Evolutionary conservation across 2,329 filamentous ascomycete species (phyloP).

Genomic region (Pseudogymnoascus pannorum): DNA sequence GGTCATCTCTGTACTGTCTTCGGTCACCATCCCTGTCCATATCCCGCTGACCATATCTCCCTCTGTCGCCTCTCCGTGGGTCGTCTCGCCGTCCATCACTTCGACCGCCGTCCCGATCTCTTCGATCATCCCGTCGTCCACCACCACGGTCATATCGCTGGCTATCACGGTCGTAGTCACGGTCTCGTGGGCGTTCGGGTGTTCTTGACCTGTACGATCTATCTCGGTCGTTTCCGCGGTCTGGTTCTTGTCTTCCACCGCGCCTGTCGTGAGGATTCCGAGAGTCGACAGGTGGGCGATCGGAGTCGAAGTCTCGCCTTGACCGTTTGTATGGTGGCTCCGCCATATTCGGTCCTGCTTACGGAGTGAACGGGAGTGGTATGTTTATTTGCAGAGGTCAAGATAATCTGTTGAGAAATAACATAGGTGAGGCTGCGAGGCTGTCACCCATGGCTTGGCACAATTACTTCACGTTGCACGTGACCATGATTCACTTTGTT

Average conservation of each 20-base stretch:
- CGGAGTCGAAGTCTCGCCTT: constrained; percentile 37
- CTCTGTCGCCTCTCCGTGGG: constrained; percentile 25
- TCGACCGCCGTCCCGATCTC: constrained; percentile 31
- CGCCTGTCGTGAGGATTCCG: constrained; percentile 18
- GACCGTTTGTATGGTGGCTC: constrained; percentile 46
- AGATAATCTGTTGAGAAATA: background rate
- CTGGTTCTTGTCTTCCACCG: constrained; percentile 31
- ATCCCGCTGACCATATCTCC: constrained; percentile 31
- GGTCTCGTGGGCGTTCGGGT: constrained; percentile 21
- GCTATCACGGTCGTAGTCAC: constrained; percentile 15
- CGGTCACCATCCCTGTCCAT: constrained; percentile 21
- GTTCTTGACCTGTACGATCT: constrained; percentile 25
- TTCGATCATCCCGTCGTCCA: constrained; percentile 25
- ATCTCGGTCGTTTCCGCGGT: constrained; percentile 25
- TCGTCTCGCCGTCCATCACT: constrained; percentile 30
- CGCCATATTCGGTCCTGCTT: constrained; percentile 33
- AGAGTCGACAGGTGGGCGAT: background rate
- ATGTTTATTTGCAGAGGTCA: background rate
- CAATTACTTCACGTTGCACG: background rate
- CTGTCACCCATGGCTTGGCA: background rate
- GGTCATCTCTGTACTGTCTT: constrained; percentile 13
- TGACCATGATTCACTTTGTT: background rate
- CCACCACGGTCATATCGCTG: constrained; percentile 10
- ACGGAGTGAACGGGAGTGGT: background rate
- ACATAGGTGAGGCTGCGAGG: constrained; percentile 2